Conservation (phyloP, 257 asterid species). For the Orobanche coerulescens region DNA sequence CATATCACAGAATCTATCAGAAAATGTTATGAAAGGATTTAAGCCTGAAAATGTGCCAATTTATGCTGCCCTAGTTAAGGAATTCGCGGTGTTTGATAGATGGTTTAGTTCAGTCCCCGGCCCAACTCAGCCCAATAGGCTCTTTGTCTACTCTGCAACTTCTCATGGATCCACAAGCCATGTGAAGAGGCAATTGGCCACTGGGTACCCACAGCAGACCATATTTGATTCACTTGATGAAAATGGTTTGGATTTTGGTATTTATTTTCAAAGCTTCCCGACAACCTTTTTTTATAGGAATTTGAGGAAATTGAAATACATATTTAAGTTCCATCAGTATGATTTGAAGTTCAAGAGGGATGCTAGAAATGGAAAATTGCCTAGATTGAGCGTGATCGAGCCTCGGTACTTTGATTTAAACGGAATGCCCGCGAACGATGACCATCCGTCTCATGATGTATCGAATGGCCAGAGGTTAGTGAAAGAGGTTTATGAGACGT, state of each 20-base stretch:
- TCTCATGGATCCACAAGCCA: slow-evolving; percentile 46
- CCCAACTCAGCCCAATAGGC: background rate
- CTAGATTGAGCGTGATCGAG: slow-evolving; percentile 49
- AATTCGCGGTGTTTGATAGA: background rate
- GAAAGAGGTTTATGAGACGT: slow-evolving; percentile 57
- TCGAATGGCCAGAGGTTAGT: slow-evolving; percentile 58
- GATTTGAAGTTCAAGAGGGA: slow-evolving; percentile 51
- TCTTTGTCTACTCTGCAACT: background rate
- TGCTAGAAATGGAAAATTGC: slow-evolving; percentile 52
- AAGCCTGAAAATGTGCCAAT: too few relatives aligned
- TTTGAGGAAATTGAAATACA: slow-evolving; percentile 56
- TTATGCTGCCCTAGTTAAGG: background rate
- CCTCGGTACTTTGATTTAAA: slow-evolving; percentile 58
- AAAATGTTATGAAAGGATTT: background rate
- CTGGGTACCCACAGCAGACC: slow-evolving; percentile 57
- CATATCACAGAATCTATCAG: too few relatives aligned
- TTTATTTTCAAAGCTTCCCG: slow-evolving; percentile 50
- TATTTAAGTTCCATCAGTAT: slow-evolving; percentile 44
- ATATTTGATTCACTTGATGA: slow-evolving; percentile 54
- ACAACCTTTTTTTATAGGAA: slow-evolving; percentile 51
- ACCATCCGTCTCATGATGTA: slow-evolving; percentile 72
- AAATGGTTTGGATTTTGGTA: slow-evolving; percentile 38
- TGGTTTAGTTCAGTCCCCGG: background rate
- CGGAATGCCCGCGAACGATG: slow-evolving; percentile 57
- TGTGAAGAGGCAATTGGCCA: slow-evolving; percentile 35